Evolutionary conservation across 2,329 filamentous ascomycete genomes (phyloP).

Genomic region (Neonectria ditissima): DNA sequence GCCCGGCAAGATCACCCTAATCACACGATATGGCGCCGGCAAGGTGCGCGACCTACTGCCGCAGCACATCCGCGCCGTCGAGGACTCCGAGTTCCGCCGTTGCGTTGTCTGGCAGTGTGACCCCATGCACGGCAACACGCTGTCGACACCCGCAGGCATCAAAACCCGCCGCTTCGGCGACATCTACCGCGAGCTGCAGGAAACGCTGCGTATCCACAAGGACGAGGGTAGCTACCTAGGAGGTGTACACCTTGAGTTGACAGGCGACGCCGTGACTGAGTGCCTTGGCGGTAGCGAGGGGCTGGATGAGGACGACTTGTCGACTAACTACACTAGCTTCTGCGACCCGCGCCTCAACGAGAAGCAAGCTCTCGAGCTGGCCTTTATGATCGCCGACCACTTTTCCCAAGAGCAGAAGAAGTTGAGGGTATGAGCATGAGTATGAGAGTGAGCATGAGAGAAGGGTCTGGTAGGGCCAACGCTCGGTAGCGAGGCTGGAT

Average conservation of each 20-base stretch:
- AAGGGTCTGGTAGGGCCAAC: conserved; percentile 1
- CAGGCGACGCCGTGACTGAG: conserved; percentile 95
- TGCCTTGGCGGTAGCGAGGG: conserved; percentile 92
- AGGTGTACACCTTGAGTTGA: conserved; percentile 94
- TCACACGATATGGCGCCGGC: conserved; percentile 90
- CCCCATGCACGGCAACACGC: conserved; percentile 93
- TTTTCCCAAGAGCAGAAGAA: conserved; percentile 59
- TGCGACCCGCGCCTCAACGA: conserved; percentile 97
- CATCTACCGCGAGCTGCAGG: conserved; percentile 87
- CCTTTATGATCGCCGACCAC: conserved; percentile 91
- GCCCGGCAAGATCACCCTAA: conserved; percentile 93
- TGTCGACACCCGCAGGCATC: conserved; percentile 78
- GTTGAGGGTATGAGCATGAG: conserved; percentile 20
- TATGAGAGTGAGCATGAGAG: too few species aligned
- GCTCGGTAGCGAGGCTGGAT: background rate
- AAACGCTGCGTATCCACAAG: conserved; percentile 87
- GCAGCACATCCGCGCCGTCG: conserved; percentile 88
- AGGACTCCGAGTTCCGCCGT: conserved; percentile 75
- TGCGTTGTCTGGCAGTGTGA: conserved; percentile 97
- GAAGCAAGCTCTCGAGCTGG: conserved; percentile 95
- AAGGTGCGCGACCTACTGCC: conserved; percentile 83
- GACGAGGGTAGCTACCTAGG: conserved; percentile 87
- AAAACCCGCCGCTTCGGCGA: conserved; percentile 94
- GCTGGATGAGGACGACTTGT: conserved; percentile 87
- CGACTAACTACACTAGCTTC: conserved; percentile 93